Percentiles rank a stretch among this genome's conserved stretches.
Evolutionary conservation across 129 eudicot genomes (phyloP).

Genomic region (Helianthus tuberosus): DNA sequence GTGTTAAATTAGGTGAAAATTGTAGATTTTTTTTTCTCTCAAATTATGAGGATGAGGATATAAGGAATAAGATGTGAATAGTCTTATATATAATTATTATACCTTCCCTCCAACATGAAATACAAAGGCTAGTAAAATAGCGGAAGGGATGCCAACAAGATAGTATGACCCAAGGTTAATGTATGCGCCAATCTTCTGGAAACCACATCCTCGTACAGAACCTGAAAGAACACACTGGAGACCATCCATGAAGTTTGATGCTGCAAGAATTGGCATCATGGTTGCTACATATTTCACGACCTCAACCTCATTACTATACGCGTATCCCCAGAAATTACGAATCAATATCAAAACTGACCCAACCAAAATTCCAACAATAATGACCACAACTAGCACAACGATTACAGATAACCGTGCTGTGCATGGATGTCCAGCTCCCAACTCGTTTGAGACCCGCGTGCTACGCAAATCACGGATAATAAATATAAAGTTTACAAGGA

Average conservation of each 20-base stretch:
- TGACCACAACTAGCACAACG: constrained; percentile 53
- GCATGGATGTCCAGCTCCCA: constrained; percentile 83
- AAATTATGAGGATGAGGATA: no score
- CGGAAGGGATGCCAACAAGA: constrained; percentile 79
- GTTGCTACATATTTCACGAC: constrained; percentile 69
- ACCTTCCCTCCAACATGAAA: constrained; percentile 82
- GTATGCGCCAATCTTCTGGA: constrained; percentile 80
- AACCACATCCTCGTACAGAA: constrained; percentile 81
- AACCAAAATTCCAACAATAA: constrained; percentile 50
- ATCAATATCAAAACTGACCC: constrained; percentile 51
- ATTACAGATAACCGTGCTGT: constrained; percentile 60
- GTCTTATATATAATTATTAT: not conserved
- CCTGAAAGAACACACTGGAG: constrained; percentile 77
- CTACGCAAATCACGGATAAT: constrained; percentile 27
- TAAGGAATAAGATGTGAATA: no score
- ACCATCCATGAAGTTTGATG: constrained; percentile 66
- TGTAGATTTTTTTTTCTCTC: no score
- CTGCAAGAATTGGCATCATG: constrained; percentile 73
- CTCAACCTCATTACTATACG: constrained; percentile 72
- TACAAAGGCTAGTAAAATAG: constrained; percentile 61
- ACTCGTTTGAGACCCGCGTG: constrained; percentile 84
- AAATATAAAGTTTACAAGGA: no score
- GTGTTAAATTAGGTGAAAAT: no score
- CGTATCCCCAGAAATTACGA: constrained; percentile 76
- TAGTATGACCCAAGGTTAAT: constrained; percentile 83